Base-by-base conservation (phyloP, 768 basidiomycete genomes). In the Clavulina sp. region DNA sequence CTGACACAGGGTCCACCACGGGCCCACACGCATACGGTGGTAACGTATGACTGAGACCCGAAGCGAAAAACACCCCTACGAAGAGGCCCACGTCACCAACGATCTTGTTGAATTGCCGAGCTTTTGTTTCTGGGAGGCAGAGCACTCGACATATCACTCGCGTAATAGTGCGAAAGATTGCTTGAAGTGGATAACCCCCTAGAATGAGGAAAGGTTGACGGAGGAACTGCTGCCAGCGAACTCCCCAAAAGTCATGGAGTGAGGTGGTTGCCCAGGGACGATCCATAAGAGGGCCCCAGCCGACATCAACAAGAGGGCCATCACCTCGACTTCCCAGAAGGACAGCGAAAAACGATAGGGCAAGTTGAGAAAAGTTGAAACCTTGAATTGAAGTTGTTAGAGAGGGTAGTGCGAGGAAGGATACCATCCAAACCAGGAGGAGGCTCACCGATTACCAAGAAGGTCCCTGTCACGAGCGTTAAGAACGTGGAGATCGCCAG, bases 141-240 rank as follows among this genome's bases (percentile, higher is more conserved):
- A n/a, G n/a, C n/a, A n/a, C n/a, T n/a, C n/a, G n/a, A n/a, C n/a
- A n/a, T n/a, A n/a, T n/a, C n/a, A n/a, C n/a, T n/a, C n/a, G n/a
- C n/a, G n/a, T n/a, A n/a, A n/a, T n/a, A n/a, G n/a, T n/a, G n/a
- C n/a, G n/a, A n/a, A n/a, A n/a, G n/a, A n/a, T n/a, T 9, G 7
- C 16, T 30, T 49, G 48, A 26, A 55, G 43, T 5, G 54, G 54
- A 48, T 38, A 52, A 4, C 54, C 54, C 19, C 50, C 50, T 16
- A 41, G 44, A 9, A 55, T 23, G 29, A 55, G 41, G 34, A 55
- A 55, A 3, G 54, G 52, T 26, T 30, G 50, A 31, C 54, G 54
- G 23, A 55, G 54, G 21, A 55, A n/a, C 48, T 55, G 54, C 38
- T 55, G 54, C 54, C 54, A 55, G 18, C 38, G 30, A 5, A 9